Percentiles rank a stretch among this genome's conserved stretches.
These are phyloP conservation scores for Cyberlindnera sargentensis DNA, from an alignment of 805 yeast species.

Conservation along the genomic window DNA sequence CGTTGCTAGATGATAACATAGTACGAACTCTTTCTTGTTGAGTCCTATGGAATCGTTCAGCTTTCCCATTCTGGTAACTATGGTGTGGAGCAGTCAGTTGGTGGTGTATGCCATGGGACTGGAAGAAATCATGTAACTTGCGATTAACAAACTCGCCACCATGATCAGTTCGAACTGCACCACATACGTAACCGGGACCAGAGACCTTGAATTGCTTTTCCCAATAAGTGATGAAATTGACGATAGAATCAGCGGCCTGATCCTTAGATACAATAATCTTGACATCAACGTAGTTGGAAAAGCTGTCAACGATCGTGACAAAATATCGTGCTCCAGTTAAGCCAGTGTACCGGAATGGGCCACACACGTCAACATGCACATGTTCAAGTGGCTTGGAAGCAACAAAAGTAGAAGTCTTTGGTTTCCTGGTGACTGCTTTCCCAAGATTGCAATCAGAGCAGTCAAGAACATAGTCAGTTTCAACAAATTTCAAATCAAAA, in stretches of 20 bases:
- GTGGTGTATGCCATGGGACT: not conserved
- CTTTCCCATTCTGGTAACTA: not conserved
- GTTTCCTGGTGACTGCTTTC: not conserved
- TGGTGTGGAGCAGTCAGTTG: slow-evolving; percentile 2
- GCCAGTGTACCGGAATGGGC: not conserved
- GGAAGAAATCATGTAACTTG: not conserved
- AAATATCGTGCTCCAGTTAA: not conserved
- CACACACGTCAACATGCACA: not conserved
- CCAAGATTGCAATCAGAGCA: not conserved
- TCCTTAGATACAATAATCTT: not conserved
- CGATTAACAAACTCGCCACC: slow-evolving; percentile 2
- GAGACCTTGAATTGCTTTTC: not conserved
- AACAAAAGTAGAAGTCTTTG: not conserved
- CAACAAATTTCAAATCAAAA: not conserved
- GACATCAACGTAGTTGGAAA: not conserved
- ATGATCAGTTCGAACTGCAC: slow-evolving; percentile 1
- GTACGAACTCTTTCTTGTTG: not conserved
- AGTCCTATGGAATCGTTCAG: not conserved
- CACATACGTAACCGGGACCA: not conserved
- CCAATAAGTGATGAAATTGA: not conserved
- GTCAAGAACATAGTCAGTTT: not conserved
- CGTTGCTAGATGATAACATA: not conserved
- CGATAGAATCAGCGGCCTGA: not conserved
- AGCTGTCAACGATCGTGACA: not conserved
- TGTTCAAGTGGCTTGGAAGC: not conserved